A percentile compares a stretch with the other conserved stretches of the same genome.
Conservation (phyloP, 352 stramenopile species). For the Phytophthora agathidicida region DNA sequence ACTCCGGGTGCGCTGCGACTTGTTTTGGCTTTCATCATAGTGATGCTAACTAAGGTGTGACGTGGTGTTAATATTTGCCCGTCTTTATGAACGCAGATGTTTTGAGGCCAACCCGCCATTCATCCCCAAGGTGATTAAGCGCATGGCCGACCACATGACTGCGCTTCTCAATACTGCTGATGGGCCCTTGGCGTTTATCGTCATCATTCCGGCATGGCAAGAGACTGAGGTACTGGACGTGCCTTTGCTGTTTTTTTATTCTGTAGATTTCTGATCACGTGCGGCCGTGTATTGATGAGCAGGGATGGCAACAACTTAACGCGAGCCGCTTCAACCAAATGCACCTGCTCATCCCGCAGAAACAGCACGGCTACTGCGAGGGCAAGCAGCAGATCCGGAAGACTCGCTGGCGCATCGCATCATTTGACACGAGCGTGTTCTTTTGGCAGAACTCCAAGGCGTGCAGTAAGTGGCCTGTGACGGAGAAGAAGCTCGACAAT, state of each 20-base stretch:
- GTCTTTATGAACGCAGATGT: conserved; percentile 38
- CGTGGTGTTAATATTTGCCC: background rate
- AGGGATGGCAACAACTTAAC: conserved; percentile 84
- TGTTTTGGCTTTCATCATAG: background rate
- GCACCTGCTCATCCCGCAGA: conserved; percentile 79
- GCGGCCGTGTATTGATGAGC: background rate
- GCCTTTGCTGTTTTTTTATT: background rate
- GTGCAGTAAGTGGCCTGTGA: conserved; percentile 70
- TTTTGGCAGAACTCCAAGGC: conserved; percentile 94
- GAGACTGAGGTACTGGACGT: conserved; percentile 68
- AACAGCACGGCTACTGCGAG: conserved; percentile 92
- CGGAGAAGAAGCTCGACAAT: conserved; percentile 51
- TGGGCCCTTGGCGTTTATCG: conserved; percentile 86
- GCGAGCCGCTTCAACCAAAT: conserved; percentile 77
- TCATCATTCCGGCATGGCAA: conserved; percentile 92
- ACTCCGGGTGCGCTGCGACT: conserved; percentile 50
- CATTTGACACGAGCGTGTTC: conserved; percentile 96
- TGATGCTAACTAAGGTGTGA: background rate
- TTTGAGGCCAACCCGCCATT: conserved; percentile 97
- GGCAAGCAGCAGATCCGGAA: conserved; percentile 92
- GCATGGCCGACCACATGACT: conserved; percentile 91
- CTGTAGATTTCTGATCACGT: background rate
- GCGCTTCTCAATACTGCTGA: conserved; percentile 69
- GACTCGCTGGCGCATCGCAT: conserved; percentile 90
- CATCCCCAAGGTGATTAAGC: conserved; percentile 91